A percentile compares a stretch with the other conserved stretches of the same genome.
Conservation (phyloP, 306 rosid species). For the Vachellia collinsii region DNA sequence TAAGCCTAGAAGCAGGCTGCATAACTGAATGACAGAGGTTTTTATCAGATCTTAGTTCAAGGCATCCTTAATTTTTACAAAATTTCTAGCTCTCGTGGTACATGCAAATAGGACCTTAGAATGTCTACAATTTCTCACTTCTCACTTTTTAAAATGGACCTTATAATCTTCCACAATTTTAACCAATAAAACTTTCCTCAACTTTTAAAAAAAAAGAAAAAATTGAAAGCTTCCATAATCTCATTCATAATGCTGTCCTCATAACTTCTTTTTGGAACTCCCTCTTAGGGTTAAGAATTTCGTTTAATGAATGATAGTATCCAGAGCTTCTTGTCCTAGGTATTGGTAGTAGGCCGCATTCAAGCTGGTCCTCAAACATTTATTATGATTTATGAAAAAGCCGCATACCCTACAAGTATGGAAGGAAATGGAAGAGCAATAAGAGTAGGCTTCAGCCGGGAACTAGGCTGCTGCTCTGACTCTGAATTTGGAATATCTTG, state of each 20-base stretch:
- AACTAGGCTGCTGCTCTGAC: slow-evolving; percentile 64
- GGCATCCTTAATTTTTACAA: not conserved
- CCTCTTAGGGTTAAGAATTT: not conserved
- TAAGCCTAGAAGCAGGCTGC: slow-evolving; percentile 7
- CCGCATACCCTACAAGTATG: slow-evolving; percentile 90
- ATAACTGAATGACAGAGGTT: not conserved
- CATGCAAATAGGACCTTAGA: not conserved
- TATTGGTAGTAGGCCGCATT: not conserved
- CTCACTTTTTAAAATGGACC: not conserved
- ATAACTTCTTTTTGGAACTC: not conserved
- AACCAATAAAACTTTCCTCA: not conserved
- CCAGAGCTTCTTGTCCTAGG: slow-evolving; percentile 6
- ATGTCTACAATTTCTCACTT: not conserved
- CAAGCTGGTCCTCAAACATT: slow-evolving; percentile 24
- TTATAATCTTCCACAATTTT: not conserved
- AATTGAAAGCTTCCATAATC: not conserved
- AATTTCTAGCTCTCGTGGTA: not conserved
- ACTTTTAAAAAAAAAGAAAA: not conserved
- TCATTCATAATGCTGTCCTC: not conserved
- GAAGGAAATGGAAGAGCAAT: slow-evolving; percentile 86
- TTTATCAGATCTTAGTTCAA: not conserved
- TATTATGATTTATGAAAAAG: slow-evolving; percentile 12
- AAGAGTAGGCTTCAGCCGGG: slow-evolving; percentile 81
- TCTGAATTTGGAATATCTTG: slow-evolving; percentile 78
- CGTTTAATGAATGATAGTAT: not conserved